These are phyloP conservation scores for Blastobotrys malaysiensis DNA, from an alignment of 1,139 yeast species.

Conservation along the genomic window DNA sequence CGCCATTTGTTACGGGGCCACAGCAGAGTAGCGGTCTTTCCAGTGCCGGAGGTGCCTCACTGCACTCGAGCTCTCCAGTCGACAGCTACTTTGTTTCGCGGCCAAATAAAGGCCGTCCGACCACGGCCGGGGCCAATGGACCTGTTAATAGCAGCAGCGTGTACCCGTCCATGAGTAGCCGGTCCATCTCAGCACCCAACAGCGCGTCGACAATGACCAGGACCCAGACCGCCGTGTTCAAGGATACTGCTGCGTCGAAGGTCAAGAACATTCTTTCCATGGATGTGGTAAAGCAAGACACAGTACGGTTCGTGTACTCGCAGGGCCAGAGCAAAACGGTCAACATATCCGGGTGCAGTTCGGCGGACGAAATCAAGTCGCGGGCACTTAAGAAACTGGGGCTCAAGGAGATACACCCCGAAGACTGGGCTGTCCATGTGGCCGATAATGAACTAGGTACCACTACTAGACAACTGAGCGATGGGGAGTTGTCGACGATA, in stretches of 20 bases:
- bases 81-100: slow-evolving; percentile 18
- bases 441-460: slow-evolving; percentile 35
- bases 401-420: slow-evolving; percentile 39
- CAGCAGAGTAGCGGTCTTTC: neutral
- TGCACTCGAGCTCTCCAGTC: slow-evolving; percentile 11
- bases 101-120: neutral
- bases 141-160: slow-evolving; percentile 9
- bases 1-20: slow-evolving; percentile 19
- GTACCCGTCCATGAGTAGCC: slow-evolving; percentile 17
- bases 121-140: neutral
- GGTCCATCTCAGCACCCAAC: slow-evolving; percentile 11
- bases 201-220: slow-evolving; percentile 3
- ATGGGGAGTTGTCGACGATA: slow-evolving; percentile 74
- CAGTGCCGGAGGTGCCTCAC: neutral
- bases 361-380: slow-evolving; percentile 72
- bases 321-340: slow-evolving; percentile 66
- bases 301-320: slow-evolving; percentile 55
- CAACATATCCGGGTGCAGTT: slow-evolving; percentile 73
- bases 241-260: neutral
- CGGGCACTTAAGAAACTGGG: slow-evolving; percentile 63
- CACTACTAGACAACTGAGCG: slow-evolving; percentile 52
- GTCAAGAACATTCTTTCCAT: slow-evolving; percentile 24
- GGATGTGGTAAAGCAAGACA: slow-evolving; percentile 37
- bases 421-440: slow-evolving; percentile 47
- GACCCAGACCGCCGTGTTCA: neutral